Conservation (phyloP, 306 rosid genomes). For the Fagus crenata region DNA sequence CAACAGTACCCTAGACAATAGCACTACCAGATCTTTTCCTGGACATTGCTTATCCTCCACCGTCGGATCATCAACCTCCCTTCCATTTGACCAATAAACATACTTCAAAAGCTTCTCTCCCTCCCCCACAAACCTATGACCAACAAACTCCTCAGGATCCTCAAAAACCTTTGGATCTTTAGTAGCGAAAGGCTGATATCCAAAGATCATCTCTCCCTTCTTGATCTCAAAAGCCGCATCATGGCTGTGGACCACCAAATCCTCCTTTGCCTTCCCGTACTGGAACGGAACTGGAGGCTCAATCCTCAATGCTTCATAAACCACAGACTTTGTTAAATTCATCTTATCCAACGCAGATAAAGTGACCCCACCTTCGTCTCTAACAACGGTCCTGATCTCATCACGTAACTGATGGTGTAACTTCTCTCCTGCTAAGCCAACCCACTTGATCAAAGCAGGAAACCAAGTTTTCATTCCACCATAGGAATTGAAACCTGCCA, state of each 20-base stretch:
- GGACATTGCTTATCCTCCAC: conserved; percentile 49
- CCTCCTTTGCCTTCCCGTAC: conserved; percentile 66
- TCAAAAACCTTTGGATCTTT: conserved; percentile 59
- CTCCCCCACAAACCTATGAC: conserved; percentile 34
- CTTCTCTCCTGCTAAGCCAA: conserved; percentile 47
- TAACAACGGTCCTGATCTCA: conserved; percentile 58
- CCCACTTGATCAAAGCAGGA: conserved; percentile 60
- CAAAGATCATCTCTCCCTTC: conserved; percentile 75
- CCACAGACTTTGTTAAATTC: conserved; percentile 61
- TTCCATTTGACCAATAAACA: conserved; percentile 48
- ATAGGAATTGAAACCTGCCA: conserved; percentile 61
- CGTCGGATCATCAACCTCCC: conserved; percentile 41
- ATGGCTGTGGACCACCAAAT: conserved; percentile 55
- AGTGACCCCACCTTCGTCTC: conserved; percentile 41
- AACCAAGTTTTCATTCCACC: conserved; percentile 64
- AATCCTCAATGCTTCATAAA: conserved; percentile 58
- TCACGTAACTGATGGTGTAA: conserved; percentile 46
- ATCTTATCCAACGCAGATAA: conserved; percentile 43
- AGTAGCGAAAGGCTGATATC: conserved; percentile 67
- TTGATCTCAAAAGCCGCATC: conserved; percentile 59
- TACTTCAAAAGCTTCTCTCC: conserved; percentile 47
- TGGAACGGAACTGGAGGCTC: conserved; percentile 79
- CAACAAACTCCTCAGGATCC: conserved; percentile 48
- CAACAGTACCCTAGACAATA: conserved; percentile 26
- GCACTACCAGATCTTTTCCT: conserved; percentile 39